These are phyloP conservation scores for Cinnamomum chago DNA, from an alignment of 164 flowering plant genomes.

Conservation along the genomic window DNA sequence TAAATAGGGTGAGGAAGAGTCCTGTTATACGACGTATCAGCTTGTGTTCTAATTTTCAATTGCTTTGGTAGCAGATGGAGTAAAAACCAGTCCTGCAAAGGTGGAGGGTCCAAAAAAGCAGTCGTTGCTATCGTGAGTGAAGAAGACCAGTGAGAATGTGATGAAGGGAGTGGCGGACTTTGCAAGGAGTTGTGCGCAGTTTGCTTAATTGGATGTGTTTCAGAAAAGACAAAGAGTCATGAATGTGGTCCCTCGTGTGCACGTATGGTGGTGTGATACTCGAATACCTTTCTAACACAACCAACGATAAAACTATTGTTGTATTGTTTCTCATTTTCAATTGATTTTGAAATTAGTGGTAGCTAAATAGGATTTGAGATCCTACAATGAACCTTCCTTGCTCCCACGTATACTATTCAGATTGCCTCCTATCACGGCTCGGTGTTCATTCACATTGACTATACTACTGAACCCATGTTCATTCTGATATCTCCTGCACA, in stretches of 20 bases:
- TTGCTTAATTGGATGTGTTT: conserved; percentile 31
- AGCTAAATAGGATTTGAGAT: too few relatives aligned
- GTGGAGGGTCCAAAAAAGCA: neutral
- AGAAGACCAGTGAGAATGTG: too few relatives aligned
- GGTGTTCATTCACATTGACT: conserved; percentile 20
- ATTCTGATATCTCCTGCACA: neutral
- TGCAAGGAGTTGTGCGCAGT: conserved; percentile 19
- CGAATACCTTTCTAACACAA: too few relatives aligned
- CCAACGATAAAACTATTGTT: too few relatives aligned
- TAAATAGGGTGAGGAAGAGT: too few relatives aligned
- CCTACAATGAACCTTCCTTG: too few relatives aligned
- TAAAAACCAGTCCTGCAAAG: neutral
- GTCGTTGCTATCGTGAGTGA: neutral
- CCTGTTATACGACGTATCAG: too few relatives aligned
- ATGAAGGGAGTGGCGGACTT: neutral
- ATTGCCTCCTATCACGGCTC: conserved; percentile 31
- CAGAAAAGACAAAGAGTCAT: conserved; percentile 8
- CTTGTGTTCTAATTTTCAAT: neutral
- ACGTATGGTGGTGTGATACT: too few relatives aligned
- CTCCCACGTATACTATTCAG: conserved; percentile 27
- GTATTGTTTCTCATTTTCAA: too few relatives aligned
- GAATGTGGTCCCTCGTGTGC: neutral
- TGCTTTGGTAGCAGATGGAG: conserved; percentile 12
- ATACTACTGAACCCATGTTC: too few relatives aligned
- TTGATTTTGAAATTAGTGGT: too few relatives aligned